A percentile compares a stretch with the other conserved stretches of the same genome.
Conservation (phyloP, 805 yeast species). For the Starmerella vitae region DNA sequence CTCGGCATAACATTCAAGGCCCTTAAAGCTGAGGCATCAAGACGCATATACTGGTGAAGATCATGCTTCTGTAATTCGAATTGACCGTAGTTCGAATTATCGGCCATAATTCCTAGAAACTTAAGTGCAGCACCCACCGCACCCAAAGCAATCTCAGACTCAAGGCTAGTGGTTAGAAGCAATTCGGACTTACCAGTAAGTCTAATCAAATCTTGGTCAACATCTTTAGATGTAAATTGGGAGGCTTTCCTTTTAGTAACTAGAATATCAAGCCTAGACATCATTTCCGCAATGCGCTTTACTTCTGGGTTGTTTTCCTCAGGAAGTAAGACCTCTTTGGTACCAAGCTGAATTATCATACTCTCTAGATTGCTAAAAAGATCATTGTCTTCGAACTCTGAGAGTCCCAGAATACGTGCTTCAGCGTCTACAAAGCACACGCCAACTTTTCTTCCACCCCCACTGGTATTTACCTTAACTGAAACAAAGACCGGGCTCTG, state of each 20-base stretch:
- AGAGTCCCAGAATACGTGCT: slow-evolving; percentile 48
- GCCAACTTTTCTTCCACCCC: slow-evolving; percentile 47
- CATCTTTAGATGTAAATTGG: slow-evolving; percentile 34
- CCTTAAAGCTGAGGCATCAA: slow-evolving; percentile 79
- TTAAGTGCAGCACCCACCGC: slow-evolving; percentile 56
- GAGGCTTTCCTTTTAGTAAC: slow-evolving; percentile 45
- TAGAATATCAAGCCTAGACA: slow-evolving; percentile 68
- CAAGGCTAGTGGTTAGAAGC: slow-evolving; percentile 29
- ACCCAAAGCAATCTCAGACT: slow-evolving; percentile 41
- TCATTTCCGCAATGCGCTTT: slow-evolving; percentile 51
- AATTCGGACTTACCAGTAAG: slow-evolving; percentile 41
- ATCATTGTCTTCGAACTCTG: slow-evolving; percentile 79
- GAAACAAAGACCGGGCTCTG: slow-evolving; percentile 45
- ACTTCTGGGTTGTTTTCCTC: slow-evolving; percentile 32
- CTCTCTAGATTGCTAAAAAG: slow-evolving; percentile 77
- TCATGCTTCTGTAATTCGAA: slow-evolving; percentile 50
- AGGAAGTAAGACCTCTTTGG: slow-evolving; percentile 61
- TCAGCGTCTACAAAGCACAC: slow-evolving; percentile 68
- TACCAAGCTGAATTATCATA: slow-evolving; percentile 73
- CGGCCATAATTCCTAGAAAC: slow-evolving; percentile 52
- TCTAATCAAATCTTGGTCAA: slow-evolving; percentile 66
- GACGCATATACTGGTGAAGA: slow-evolving; percentile 68
- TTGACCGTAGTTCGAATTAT: slow-evolving; percentile 40
- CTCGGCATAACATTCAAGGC: slow-evolving; percentile 78
- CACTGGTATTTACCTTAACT: slow-evolving; percentile 31